Percentiles rank a stretch among this genome's conserved stretches.
These are phyloP conservation scores for Panaeolus cyanescens DNA, from an alignment of 768 basidiomycete genomes.

Conservation along the genomic window DNA sequence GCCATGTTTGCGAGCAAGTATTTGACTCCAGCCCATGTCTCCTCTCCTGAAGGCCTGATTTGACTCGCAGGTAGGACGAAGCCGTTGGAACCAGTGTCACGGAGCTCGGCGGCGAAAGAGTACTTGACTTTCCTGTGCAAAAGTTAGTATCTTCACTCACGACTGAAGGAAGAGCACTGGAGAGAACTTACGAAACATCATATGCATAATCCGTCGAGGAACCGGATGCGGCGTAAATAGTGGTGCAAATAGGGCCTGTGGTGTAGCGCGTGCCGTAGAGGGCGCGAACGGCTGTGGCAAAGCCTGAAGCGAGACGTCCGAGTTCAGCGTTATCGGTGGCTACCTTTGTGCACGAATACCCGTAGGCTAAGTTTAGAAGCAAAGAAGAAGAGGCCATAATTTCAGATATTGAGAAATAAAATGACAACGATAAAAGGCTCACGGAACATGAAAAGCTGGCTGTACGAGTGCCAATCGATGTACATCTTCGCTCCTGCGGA, in stretches of 20 bases:
- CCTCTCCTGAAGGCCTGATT: constrained; percentile 4
- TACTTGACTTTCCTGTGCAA: neutral
- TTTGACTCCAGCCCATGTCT: constrained; percentile 3
- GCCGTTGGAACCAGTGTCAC: constrained; percentile 3
- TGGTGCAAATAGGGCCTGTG: constrained; percentile 1
- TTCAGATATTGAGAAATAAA: neutral
- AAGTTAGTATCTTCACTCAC: neutral
- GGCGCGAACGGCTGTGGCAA: neutral
- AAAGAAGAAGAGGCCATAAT: neutral
- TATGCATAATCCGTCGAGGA: constrained; percentile 1
- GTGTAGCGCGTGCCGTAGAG: neutral
- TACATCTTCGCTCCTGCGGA: neutral
- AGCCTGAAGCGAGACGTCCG: neutral
- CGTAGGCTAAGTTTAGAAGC: neutral
- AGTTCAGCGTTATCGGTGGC: neutral
- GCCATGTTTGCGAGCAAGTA: constrained; percentile 4
- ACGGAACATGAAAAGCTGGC: constrained; percentile 5
- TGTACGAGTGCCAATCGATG: constrained; percentile 6
- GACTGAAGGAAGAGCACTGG: neutral
- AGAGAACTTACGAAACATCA: constrained; percentile 6
- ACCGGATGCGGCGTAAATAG: neutral
- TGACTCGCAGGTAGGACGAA: constrained; percentile 1
- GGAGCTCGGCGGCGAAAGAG: constrained; percentile 6
- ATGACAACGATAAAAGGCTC: neutral
- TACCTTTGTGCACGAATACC: neutral